Conservation (phyloP, 345 rosid species). For the Citrus mangshanensis region DNA sequence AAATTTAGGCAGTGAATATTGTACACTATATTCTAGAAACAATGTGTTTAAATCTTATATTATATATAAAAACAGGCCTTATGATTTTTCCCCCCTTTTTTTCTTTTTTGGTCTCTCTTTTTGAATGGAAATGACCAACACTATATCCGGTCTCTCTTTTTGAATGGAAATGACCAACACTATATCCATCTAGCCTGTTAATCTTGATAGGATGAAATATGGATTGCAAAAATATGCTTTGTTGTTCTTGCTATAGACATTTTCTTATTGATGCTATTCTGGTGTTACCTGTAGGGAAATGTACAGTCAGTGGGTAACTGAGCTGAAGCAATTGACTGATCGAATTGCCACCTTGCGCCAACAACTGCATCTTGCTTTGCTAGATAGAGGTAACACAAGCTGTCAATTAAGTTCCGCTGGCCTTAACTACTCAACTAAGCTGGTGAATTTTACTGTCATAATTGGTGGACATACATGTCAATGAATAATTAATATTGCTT, state of each 20-base stretch:
- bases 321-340: constrained; percentile 43
- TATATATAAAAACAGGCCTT: not conserved
- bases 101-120: not conserved
- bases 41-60: not conserved
- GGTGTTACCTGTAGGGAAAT: constrained; percentile 26
- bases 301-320: constrained; percentile 42
- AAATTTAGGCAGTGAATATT: not conserved
- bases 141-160: not conserved
- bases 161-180: not conserved
- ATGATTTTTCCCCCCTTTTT: not conserved
- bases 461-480: not conserved
- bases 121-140: not conserved
- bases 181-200: not conserved
- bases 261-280: not conserved
- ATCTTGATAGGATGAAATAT: not conserved
- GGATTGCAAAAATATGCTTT: not conserved
- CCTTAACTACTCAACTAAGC: not conserved
- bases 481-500: not conserved
- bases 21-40: not conserved
- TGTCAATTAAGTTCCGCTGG: not conserved
- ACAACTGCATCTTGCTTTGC: constrained; percentile 37
- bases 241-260: not conserved
- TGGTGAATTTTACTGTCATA: not conserved
- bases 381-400: constrained; percentile 38
- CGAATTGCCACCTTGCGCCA: constrained; percentile 41